A percentile compares a stretch with the other conserved stretches of the same genome.
These are phyloP conservation scores for Pedinophyceae sp. DNA, from an alignment of 139 green algal genomes.

Conservation along the genomic window DNA sequence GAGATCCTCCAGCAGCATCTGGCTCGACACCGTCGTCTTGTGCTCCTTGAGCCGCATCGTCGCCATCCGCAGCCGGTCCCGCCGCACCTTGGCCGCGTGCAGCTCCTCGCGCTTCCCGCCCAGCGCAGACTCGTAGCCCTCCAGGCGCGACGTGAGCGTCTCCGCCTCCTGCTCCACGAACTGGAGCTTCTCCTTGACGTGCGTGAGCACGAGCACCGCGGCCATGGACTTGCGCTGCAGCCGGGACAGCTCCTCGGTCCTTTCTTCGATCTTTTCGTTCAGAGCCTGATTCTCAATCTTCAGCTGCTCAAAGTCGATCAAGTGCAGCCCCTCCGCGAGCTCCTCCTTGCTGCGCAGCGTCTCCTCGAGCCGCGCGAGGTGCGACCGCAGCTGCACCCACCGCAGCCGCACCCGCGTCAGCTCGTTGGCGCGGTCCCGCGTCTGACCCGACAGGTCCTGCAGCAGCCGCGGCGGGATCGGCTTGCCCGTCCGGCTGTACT, in stretches of 20 bases:
- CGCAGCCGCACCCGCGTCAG: neutral
- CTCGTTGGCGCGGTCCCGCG: neutral
- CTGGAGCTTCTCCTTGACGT: constrained; percentile 73
- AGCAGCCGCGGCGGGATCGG: neutral
- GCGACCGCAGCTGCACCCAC: neutral
- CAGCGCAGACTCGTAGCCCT: neutral
- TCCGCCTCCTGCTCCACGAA: constrained; percentile 42
- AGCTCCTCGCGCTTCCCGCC: neutral
- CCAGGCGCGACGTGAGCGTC: neutral
- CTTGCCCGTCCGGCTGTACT: neutral
- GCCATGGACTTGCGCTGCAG: neutral
- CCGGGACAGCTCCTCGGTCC: constrained; percentile 55
- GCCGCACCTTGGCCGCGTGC: neutral
- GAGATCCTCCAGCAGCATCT: neutral
- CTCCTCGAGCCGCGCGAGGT: neutral
- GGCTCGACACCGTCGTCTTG: neutral
- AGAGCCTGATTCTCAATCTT: constrained; percentile 82
- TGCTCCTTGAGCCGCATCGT: neutral
- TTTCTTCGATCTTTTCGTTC: constrained; percentile 72
- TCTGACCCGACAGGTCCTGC: neutral
- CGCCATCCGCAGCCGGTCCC: neutral
- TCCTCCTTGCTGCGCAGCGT: neutral
- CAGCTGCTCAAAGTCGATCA: constrained; percentile 90
- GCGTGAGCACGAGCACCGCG: constrained; percentile 34
- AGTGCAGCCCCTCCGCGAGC: constrained; percentile 63